Conservation (phyloP, 176 grass and related monocot species). For the Poa annua region DNA sequence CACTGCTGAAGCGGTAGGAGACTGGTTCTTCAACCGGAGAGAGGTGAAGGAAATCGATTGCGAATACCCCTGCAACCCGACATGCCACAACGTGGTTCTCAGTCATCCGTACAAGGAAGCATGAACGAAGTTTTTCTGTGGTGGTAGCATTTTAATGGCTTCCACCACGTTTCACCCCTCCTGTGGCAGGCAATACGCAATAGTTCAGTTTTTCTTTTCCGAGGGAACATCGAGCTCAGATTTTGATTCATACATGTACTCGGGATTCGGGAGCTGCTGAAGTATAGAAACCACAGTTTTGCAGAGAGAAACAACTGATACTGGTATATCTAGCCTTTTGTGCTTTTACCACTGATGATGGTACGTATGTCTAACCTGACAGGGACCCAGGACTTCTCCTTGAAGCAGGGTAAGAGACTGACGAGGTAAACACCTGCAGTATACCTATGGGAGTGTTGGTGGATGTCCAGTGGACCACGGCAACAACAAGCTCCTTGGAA, state of each 20-base stretch:
- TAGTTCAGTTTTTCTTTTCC: neutral
- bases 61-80: conserved; percentile 58
- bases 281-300: neutral
- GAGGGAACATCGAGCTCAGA: neutral
- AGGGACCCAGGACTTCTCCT: neutral
- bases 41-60: conserved; percentile 59
- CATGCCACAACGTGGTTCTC: conserved; percentile 50
- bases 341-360: neutral
- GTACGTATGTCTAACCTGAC: neutral
- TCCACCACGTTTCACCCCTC: neutral
- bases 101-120: conserved; percentile 38
- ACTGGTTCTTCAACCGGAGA: conserved; percentile 52
- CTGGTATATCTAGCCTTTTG: neutral
- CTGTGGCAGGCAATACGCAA: neutral
- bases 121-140: neutral
- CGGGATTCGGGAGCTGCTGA: neutral
- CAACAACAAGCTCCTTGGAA: neutral
- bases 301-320: neutral
- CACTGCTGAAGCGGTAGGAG: conserved; percentile 47
- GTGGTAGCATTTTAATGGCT: neutral
- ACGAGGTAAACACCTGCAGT: neutral
- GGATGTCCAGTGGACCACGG: neutral
- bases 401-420: neutral
- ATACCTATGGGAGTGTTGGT: neutral
- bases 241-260: conserved; percentile 20